Evolutionary conservation across 768 basidiomycete species (phyloP).

Genomic region (Flagelloscypha sp.): DNA sequence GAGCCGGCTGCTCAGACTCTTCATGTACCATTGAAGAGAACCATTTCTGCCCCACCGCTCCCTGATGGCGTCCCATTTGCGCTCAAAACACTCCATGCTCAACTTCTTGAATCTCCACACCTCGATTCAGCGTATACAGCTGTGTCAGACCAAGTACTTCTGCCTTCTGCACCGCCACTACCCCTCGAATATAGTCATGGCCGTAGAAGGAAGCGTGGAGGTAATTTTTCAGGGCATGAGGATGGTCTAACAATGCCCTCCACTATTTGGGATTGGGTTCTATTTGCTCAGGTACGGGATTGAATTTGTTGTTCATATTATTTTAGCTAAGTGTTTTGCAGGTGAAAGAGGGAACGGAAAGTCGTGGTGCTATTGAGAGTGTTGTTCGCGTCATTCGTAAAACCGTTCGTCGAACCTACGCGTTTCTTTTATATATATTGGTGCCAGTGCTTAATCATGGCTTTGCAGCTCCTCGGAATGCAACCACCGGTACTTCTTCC

Average conservation of each 20-base stretch:
- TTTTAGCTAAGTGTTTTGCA: slow-evolving; percentile 17
- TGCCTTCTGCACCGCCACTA: slow-evolving; percentile 50
- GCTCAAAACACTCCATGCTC: slow-evolving; percentile 47
- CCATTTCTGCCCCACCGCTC: slow-evolving; percentile 25
- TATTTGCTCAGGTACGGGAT: slow-evolving; percentile 56
- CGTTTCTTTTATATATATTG: neutral
- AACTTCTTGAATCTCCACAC: slow-evolving; percentile 55
- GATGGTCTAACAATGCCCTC: slow-evolving; percentile 42
- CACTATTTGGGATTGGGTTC: slow-evolving; percentile 71
- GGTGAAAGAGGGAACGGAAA: slow-evolving; percentile 84
- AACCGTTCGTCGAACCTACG: slow-evolving; percentile 38
- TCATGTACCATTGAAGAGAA: slow-evolving; percentile 15
- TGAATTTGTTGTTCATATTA: neutral
- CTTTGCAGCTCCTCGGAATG: slow-evolving; percentile 43
- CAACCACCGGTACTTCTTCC: slow-evolving; percentile 55
- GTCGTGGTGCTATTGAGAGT: slow-evolving; percentile 67
- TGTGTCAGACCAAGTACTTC: slow-evolving; percentile 42
- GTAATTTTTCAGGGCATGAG: slow-evolving; percentile 61
- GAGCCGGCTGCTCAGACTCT: slow-evolving; percentile 30
- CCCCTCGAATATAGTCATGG: slow-evolving; percentile 54
- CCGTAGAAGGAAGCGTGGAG: slow-evolving; percentile 49
- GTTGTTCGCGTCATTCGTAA: slow-evolving; percentile 65
- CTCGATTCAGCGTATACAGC: slow-evolving; percentile 53
- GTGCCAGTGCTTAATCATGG: slow-evolving; percentile 1
- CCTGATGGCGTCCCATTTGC: slow-evolving; percentile 47